Evolutionary conservation across 352 stramenopile species (phyloP), one percentile per base, ranked within the genome.

Genomic region (Phytophthora pistaciae): DNA sequence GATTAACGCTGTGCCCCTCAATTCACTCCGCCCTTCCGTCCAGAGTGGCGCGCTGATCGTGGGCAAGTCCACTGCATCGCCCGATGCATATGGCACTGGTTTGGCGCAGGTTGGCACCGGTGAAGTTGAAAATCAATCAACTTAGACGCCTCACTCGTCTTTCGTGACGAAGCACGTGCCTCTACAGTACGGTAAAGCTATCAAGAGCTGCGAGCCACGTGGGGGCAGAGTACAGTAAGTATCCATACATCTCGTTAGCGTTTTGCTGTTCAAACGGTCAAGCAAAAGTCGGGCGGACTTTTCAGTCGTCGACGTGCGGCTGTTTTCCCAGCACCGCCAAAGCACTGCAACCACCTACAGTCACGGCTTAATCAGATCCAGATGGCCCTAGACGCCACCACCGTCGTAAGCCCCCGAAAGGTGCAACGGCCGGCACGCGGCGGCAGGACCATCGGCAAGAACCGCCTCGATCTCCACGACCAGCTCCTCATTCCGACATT

Each of bases 401-500:
- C 56, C 64, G 49, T 59, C 64, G 64, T 56, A 68, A 36, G 36
- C 27, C 11, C 31, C 20, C 40, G 60, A 57, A 36, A 46, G 42
- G 4, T 46, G 40, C 18, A 67, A 38, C 23, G 29, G 56, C 36
- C 23, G 29, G 56, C 36, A 64, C 27, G 64, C 48, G 23, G 21
- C 11, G n/a, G 23, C 49, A 52, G 65, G 42, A 64, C 68, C 64
- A 31, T 67, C 68, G 38, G 58, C 68, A 64, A 31, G 29, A 42
- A 38, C 14, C 18, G 18, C 14, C 21, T 57, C 52, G 33, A 31
- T 33, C 27, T 31, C 29, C 6, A 14, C n/a, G 33, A 55, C 48
- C 20, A 44, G 7, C 20, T 59, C 25, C 42, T 72, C 68, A 75
- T 72, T 75, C 68, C 68, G 42, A 56, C 57, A 68, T 75, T 75